Evolutionary conservation across 352 stramenopile genomes (phyloP).

Genomic region (Phytophthora nicotianae): DNA sequence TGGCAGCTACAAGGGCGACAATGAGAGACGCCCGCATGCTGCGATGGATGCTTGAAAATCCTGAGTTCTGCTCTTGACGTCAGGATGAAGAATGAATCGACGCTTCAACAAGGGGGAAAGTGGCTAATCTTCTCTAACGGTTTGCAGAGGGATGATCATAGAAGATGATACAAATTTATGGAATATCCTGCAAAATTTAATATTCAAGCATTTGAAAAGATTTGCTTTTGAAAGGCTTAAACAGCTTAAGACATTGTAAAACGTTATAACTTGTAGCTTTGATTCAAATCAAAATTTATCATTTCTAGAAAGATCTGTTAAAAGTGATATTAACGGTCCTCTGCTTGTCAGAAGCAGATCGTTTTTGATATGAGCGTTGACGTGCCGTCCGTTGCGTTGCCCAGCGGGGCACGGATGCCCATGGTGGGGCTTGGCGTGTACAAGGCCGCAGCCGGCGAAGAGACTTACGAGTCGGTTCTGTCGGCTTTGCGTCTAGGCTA

Average conservation of each 20-base stretch:
- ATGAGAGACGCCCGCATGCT: slow-evolving; percentile 25
- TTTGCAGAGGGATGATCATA: slow-evolving; percentile 2
- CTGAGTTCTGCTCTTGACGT: slow-evolving; percentile 33
- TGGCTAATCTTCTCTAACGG: slow-evolving; percentile 22
- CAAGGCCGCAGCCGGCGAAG: slow-evolving; percentile 38
- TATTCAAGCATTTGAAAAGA: too few relatives aligned
- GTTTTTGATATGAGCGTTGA: slow-evolving; percentile 19
- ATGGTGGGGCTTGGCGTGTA: slow-evolving; percentile 53
- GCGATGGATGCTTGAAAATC: background rate
- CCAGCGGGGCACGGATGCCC: slow-evolving; percentile 45
- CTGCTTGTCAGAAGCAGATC: slow-evolving; percentile 2
- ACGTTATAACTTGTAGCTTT: background rate
- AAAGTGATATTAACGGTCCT: background rate
- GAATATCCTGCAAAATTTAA: too few relatives aligned
- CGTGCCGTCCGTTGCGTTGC: slow-evolving; percentile 26
- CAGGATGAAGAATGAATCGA: slow-evolving; percentile 28
- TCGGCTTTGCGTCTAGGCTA: slow-evolving; percentile 69
- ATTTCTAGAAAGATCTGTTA: background rate
- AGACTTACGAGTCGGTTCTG: slow-evolving; percentile 41
- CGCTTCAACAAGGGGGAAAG: slow-evolving; percentile 21
- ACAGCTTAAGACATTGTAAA: too few relatives aligned
- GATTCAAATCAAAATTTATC: background rate
- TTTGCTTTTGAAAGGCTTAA: too few relatives aligned
- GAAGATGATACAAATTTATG: background rate
- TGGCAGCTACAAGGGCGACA: slow-evolving; percentile 10